These are phyloP conservation scores for Agaricus blazei DNA, from an alignment of 768 basidiomycete species.

Conservation along the genomic window DNA sequence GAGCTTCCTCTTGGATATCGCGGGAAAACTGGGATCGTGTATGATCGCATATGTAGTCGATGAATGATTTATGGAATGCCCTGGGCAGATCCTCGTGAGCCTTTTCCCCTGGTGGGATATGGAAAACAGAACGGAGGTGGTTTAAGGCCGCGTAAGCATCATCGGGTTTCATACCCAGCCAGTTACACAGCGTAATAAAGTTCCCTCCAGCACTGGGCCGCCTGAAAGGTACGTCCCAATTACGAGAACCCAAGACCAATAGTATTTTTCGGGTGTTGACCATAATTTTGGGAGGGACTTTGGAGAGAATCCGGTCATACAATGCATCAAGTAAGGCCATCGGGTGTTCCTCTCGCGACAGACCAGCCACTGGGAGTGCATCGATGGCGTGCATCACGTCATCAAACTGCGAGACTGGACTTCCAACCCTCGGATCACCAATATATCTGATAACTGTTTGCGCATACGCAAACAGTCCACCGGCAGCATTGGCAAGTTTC, in stretches of 20 bases:
- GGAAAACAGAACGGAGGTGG: too few relatives aligned
- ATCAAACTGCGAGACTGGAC: neutral
- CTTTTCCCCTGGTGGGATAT: too few relatives aligned
- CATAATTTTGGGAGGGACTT: neutral
- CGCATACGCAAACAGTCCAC: neutral
- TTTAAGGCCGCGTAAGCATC: too few relatives aligned
- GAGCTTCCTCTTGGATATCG: too few relatives aligned
- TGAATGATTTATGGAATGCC: too few relatives aligned
- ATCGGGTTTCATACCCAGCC: too few relatives aligned
- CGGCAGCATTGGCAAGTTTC: neutral
- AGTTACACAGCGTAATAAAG: neutral
- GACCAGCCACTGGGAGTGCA: neutral
- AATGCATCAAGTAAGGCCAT: constrained; percentile 8
- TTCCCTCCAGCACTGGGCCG: too few relatives aligned
- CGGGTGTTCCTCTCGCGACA: neutral
- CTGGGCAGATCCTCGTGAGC: too few relatives aligned
- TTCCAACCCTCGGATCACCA: neutral
- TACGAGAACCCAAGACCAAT: neutral
- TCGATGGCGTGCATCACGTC: neutral
- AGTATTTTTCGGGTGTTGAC: neutral
- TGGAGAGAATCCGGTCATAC: constrained; percentile 1
- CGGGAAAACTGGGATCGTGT: too few relatives aligned
- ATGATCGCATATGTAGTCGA: too few relatives aligned
- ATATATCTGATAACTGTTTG: neutral
- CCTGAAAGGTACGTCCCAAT: too few relatives aligned